A percentile compares a stretch with the other conserved stretches of the same genome.
Conservation (phyloP, 2,329 filamentous ascomycete species). For the Apiospora koreana region DNA sequence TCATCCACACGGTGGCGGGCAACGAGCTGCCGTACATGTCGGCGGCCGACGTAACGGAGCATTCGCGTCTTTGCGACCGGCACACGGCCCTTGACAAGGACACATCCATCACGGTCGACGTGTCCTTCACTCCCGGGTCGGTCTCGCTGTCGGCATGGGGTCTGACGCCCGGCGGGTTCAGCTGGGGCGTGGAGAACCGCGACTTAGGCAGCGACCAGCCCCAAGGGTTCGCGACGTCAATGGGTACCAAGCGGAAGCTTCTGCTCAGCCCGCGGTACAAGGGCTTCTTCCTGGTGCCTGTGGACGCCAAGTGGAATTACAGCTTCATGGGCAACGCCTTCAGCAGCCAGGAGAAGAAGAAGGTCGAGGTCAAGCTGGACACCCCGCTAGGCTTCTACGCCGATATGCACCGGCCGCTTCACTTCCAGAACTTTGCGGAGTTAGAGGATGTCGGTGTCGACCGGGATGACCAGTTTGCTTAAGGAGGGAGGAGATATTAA, state of each 20-base stretch:
- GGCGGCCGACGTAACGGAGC: constrained; percentile 89
- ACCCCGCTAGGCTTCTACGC: constrained; percentile 90
- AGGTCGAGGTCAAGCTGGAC: constrained; percentile 89
- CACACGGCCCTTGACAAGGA: constrained; percentile 80
- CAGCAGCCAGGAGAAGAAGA: constrained; percentile 84
- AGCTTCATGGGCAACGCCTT: constrained; percentile 95
- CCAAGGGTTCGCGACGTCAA: constrained; percentile 85
- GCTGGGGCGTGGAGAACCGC: constrained; percentile 96
- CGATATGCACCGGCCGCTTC: constrained; percentile 85
- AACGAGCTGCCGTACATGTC: constrained; percentile 98
- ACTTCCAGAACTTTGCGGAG: constrained; percentile 98
- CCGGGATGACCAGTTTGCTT: constrained; percentile 89
- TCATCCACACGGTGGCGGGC: constrained; percentile 94
- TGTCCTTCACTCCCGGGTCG: constrained; percentile 94
- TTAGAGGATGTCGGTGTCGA: constrained; percentile 97
- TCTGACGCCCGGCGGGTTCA: constrained; percentile 87
- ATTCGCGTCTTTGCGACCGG: constrained; percentile 83
- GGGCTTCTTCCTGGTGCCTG: constrained; percentile 94
- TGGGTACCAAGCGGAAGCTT: constrained; percentile 95
- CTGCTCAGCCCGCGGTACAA: constrained; percentile 90
- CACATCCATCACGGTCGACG: constrained; percentile 91
- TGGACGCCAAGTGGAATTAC: constrained; percentile 93
- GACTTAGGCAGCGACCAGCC: constrained; percentile 92
- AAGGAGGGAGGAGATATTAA: constrained; percentile 30
- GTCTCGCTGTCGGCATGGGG: constrained; percentile 94